A percentile compares a stretch with the other conserved stretches of the same genome.
Conservation (phyloP, 345 rosid genomes). For the thale cress (Arabidopsis thaliana) region DNA sequence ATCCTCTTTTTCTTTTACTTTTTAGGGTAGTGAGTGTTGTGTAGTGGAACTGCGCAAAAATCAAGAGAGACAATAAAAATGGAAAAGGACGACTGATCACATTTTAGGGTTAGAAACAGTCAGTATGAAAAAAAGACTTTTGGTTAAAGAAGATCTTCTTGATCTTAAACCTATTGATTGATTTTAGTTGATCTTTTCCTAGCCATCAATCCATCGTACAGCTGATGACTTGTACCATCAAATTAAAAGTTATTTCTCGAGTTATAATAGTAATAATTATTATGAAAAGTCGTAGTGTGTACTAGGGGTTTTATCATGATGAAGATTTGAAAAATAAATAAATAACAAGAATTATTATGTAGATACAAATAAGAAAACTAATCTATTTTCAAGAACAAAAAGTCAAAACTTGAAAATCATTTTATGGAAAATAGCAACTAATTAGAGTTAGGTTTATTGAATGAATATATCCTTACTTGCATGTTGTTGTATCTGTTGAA, state of each 20-base stretch:
- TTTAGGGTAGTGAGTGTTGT: conserved; percentile 47
- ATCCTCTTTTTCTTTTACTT: conserved; percentile 33
- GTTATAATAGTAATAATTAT: conserved; percentile 14
- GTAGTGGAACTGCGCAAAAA: conserved; percentile 37
- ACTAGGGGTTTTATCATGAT: conserved; percentile 31
- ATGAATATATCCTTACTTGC: conserved; percentile 65
- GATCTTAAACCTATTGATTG: conserved; percentile 39
- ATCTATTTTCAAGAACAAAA: conserved; percentile 25
- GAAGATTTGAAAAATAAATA: conserved; percentile 6
- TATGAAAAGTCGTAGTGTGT: conserved; percentile 27
- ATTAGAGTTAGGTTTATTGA: conserved; percentile 28
- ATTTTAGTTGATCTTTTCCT: conserved; percentile 41
- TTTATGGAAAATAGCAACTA: conserved; percentile 16
- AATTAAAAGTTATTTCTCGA: conserved; percentile 36
- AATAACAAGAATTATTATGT: not conserved
- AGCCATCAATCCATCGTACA: conserved; percentile 40
- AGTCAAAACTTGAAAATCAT: conserved; percentile 33
- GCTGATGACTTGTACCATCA: conserved; percentile 46
- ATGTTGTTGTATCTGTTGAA: conserved; percentile 99
- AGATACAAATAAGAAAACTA: not conserved
- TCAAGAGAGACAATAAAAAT: conserved; percentile 36
- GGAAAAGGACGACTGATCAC: conserved; percentile 35
- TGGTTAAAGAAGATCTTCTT: conserved; percentile 46
- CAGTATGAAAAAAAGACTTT: conserved; percentile 35
- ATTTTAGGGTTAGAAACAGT: conserved; percentile 40